Percentiles rank a stretch among this genome's conserved stretches.
These are phyloP conservation scores for Aspergillus fumigatiaffinis DNA, from an alignment of 2,329 filamentous ascomycete genomes.

Conservation along the genomic window DNA sequence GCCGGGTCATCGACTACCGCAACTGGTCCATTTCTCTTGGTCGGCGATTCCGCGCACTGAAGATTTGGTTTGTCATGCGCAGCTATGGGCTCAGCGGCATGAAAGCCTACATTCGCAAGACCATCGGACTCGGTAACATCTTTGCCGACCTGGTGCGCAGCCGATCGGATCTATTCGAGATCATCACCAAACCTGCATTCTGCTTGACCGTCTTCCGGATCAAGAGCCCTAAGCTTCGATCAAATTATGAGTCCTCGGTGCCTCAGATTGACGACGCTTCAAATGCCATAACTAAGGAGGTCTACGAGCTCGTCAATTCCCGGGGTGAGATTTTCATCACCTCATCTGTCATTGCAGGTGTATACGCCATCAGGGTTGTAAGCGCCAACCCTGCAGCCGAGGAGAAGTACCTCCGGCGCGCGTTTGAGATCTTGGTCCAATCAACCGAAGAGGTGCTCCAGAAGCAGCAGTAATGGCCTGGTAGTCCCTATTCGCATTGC, in stretches of 20 bases:
- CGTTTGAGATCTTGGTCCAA: constrained; percentile 70
- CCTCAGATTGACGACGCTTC: constrained; percentile 47
- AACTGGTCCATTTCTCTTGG: constrained; percentile 97
- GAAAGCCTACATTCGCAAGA: constrained; percentile 66
- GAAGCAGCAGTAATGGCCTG: constrained; percentile 2
- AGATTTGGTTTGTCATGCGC: constrained; percentile 92
- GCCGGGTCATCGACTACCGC: constrained; percentile 87
- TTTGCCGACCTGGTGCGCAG: constrained; percentile 61
- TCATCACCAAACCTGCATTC: constrained; percentile 71
- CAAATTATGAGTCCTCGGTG: constrained; percentile 11
- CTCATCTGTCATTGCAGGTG: constrained; percentile 66
- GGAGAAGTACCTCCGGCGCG: constrained; percentile 65
- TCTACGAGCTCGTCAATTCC: constrained; percentile 72
- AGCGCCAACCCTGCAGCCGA: constrained; percentile 67
- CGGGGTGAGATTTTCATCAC: constrained; percentile 80
- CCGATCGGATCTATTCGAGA: constrained; percentile 67
- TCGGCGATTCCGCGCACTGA: constrained; percentile 79
- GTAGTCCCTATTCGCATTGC: no score
- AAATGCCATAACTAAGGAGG: constrained; percentile 66
- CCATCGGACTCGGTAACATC: constrained; percentile 64
- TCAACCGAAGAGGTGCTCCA: constrained; percentile 54
- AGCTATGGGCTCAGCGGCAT: constrained; percentile 76
- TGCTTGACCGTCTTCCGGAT: constrained; percentile 74
- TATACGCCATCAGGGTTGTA: constrained; percentile 77
- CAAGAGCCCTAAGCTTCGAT: constrained; percentile 36